Evolutionary conservation across 2,329 filamentous ascomycete genomes (phyloP), one percentile per base, ranked within the genome.

Genomic region (Colletotrichum caudatum): DNA sequence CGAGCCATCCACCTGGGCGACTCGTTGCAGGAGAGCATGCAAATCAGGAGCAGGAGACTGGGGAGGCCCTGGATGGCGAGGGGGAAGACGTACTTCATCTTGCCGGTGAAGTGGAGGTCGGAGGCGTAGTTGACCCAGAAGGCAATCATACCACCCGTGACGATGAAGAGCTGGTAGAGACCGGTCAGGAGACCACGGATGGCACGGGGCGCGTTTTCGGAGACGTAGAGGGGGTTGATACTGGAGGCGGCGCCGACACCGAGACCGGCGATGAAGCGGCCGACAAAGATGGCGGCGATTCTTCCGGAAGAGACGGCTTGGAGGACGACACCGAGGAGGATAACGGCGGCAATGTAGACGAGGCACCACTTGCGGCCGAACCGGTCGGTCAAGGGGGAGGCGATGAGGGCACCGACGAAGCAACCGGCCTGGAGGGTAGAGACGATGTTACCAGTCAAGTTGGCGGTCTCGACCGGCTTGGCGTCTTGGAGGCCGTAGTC

Each of bases 1-100:
- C 89, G 89, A 26, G 90, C 90, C 3, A 92, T 84, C 84, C 88
- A 92, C 58, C 90, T 85, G 4, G 90, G 90, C 0, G 88, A 91
- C 76, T 92, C 90, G 76, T 88, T 87, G 83, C 88, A 90, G 58
- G 91, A 79, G 2, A 88, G 77, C 88, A 92, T 92, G 75, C 88
- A 85, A 53, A 81, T 63, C 72, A 90, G 84, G 3, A 92, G 84
- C 33, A 91, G 80, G 6, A 89, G 75, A 4, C 90, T 89, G 0
- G 91, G 90, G 1, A 93, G 82, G 26, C 85, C 88, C 77, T 92
- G 91, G 76, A 92, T 84, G 53, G 87, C 85, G 9, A 93, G 84
- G 0, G 91, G 90, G 1, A 91, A 18, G 79, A 79, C 56, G 67
- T 74, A 74, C 63, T 59, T 60, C 9, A 59, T 56, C 64, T 71